Percentiles rank a stretch among this genome's conserved stretches.
Conservation (phyloP, 2,329 filamentous ascomycete species). For the Aspergillus floridensis region DNA sequence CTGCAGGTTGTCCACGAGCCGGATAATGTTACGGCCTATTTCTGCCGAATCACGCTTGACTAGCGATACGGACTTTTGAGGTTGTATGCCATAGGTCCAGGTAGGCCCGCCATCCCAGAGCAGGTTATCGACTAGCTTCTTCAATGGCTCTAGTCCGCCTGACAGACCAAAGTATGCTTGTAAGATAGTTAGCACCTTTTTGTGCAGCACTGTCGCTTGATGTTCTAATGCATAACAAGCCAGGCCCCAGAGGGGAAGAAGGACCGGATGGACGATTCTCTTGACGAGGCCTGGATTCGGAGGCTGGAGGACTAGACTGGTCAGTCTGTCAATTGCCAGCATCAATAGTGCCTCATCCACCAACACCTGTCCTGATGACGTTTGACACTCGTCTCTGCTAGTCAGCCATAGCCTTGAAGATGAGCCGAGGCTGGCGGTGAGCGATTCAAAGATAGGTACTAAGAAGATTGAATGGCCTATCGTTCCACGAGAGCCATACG, state of each 20-base stretch:
- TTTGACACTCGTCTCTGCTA: not conserved
- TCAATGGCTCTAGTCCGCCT: constrained; percentile 33
- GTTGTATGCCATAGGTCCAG: constrained; percentile 35
- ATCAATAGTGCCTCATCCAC: constrained; percentile 28
- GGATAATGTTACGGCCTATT: constrained; percentile 28
- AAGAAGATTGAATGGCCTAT: constrained; percentile 44
- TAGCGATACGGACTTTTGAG: constrained; percentile 26
- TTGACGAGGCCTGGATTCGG: constrained; percentile 45
- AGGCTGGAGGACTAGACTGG: constrained; percentile 38
- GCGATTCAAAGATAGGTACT: constrained; percentile 39
- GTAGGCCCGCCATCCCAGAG: constrained; percentile 40
- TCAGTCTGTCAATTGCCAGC: constrained; percentile 36
- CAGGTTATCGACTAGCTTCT: constrained; percentile 41
- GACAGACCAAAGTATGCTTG: constrained; percentile 44
- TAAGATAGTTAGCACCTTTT: constrained; percentile 32
- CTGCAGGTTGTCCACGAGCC: constrained; percentile 36
- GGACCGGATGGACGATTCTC: constrained; percentile 38
- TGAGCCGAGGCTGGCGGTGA: constrained; percentile 33
- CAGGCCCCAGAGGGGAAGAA: constrained; percentile 44
- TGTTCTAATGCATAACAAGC: constrained; percentile 37
- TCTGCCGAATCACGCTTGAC: constrained; percentile 21
- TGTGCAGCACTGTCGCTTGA: constrained; percentile 24
- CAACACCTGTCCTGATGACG: constrained; percentile 15
- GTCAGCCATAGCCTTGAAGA: constrained; percentile 29
- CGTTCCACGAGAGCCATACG: constrained; percentile 39